phyloP scores from a whole-genome alignment of 306 rosid genomes.

The Corylus avellana region DNA sequence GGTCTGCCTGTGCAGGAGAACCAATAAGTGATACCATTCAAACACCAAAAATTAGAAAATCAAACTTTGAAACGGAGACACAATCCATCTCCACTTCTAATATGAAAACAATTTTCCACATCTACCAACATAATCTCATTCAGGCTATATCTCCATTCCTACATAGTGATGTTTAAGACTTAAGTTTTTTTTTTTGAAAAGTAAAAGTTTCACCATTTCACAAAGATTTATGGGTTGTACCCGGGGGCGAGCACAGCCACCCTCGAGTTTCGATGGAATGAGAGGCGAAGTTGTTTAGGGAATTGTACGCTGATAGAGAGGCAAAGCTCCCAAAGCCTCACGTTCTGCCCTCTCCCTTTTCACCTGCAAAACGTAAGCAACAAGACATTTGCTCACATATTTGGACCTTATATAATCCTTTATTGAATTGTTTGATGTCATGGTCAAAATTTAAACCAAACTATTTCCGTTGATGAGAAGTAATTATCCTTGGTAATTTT shows the following conservation, averaged over 20 bases:
- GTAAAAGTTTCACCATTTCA: too few species aligned
- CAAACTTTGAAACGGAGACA: constrained; percentile 20
- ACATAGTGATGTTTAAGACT: constrained; percentile 33
- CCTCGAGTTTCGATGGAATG: not conserved
- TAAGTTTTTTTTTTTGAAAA: constrained; percentile 21
- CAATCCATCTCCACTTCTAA: constrained; percentile 32
- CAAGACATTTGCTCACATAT: constrained; percentile 22
- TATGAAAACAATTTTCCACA: constrained; percentile 39
- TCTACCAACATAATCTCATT: constrained; percentile 34
- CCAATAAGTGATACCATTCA: not conserved
- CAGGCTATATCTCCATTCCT: constrained; percentile 34
- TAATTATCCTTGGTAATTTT: not conserved
- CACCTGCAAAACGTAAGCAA: constrained; percentile 57
- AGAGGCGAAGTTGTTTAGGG: constrained; percentile 51
- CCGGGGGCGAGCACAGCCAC: too few species aligned
- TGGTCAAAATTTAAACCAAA: not conserved
- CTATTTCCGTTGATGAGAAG: not conserved
- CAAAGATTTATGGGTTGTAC: too few species aligned
- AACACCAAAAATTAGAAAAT: constrained; percentile 19
- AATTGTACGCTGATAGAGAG: constrained; percentile 81
- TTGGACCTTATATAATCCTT: not conserved
- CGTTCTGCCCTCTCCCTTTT: constrained; percentile 89
- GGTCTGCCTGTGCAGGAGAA: not conserved
- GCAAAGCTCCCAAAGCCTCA: constrained; percentile 92
- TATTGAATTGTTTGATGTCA: not conserved